These are phyloP conservation scores for Monosporozyma aquatica DNA, from an alignment of 805 yeast species.

Conservation along the genomic window DNA sequence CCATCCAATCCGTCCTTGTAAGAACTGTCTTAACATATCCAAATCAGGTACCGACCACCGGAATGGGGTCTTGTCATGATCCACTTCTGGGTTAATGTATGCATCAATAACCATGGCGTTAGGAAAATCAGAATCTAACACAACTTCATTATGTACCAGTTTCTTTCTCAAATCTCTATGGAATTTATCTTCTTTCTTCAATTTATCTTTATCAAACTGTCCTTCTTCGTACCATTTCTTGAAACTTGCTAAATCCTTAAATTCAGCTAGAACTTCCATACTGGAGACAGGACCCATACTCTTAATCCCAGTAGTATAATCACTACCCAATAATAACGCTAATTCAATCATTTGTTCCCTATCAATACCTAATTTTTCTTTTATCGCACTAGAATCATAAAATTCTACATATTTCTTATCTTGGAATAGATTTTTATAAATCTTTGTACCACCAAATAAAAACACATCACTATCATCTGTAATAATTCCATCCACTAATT, in stretches of 20 bases:
- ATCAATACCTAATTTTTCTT: slow-evolving; percentile 52
- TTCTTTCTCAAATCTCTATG: slow-evolving; percentile 49
- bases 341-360: slow-evolving; percentile 62
- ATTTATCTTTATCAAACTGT: slow-evolving; percentile 35
- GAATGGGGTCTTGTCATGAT: slow-evolving; percentile 65
- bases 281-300: slow-evolving; percentile 94
- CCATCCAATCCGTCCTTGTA: slow-evolving; percentile 76
- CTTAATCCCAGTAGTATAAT: slow-evolving; percentile 85
- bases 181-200: slow-evolving; percentile 38
- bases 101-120: slow-evolving; percentile 62
- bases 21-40: slow-evolving; percentile 63
- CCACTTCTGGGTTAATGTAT: slow-evolving; percentile 74
- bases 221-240: slow-evolving; percentile 36
- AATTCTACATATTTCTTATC: slow-evolving; percentile 89
- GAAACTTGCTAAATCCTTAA: slow-evolving; percentile 38
- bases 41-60: slow-evolving; percentile 87
- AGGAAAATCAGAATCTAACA: slow-evolving; percentile 61
- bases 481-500: slow-evolving; percentile 84
- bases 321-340: slow-evolving; percentile 85
- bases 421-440: slow-evolving; percentile 89
- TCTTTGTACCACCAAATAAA: slow-evolving; percentile 74
- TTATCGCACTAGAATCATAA: slow-evolving; percentile 54
- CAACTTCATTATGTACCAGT: slow-evolving; percentile 43
- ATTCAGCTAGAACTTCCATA: slow-evolving; percentile 83
- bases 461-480: slow-evolving; percentile 98